A percentile compares a stretch with the other conserved stretches of the same genome.
Evolutionary conservation across 2,329 filamentous ascomycete species (phyloP).

Genomic region (Bipolaris cookei): DNA sequence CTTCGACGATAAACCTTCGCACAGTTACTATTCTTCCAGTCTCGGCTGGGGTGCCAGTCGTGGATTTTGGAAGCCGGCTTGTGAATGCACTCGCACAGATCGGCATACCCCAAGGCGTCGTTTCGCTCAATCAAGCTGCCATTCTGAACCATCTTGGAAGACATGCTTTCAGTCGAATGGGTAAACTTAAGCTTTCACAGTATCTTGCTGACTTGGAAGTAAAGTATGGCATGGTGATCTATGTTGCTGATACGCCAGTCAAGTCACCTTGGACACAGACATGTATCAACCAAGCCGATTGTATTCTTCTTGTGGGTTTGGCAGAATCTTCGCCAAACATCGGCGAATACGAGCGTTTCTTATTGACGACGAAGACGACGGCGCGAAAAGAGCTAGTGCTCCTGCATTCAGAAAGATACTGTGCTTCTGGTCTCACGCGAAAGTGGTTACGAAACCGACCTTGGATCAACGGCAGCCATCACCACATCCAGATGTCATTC

Average conservation of each 20-base stretch:
- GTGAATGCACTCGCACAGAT: conserved; percentile 89
- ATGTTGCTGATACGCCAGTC: conserved; percentile 94
- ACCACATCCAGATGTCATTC: conserved; percentile 96
- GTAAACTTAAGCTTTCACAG: conserved; percentile 92
- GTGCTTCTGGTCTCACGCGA: conserved; percentile 80
- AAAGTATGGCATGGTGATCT: conserved; percentile 93
- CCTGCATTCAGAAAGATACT: conserved; percentile 87
- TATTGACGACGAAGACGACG: conserved; percentile 96
- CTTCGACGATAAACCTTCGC: conserved; percentile 87
- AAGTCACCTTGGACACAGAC: conserved; percentile 99
- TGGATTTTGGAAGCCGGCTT: conserved; percentile 90
- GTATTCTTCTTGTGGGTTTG: conserved; percentile 88
- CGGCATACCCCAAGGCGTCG: conserved; percentile 86
- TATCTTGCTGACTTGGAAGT: conserved; percentile 97
- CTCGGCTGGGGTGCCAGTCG: conserved; percentile 87
- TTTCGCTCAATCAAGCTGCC: conserved; percentile 88
- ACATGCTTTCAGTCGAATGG: conserved; percentile 97
- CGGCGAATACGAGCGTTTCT: conserved; percentile 94
- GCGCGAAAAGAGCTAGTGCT: conserved; percentile 91
- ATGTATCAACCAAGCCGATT: conserved; percentile 95
- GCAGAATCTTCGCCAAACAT: conserved; percentile 89
- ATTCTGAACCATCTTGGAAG: conserved; percentile 94
- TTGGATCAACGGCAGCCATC: conserved; percentile 98
- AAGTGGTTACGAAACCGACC: conserved; percentile 87
- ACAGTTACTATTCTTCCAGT: conserved; percentile 93